phyloP scores from a whole-genome alignment of 1,284 basidiomycete genomes.

The Cystobasidium slooffiae region DNA sequence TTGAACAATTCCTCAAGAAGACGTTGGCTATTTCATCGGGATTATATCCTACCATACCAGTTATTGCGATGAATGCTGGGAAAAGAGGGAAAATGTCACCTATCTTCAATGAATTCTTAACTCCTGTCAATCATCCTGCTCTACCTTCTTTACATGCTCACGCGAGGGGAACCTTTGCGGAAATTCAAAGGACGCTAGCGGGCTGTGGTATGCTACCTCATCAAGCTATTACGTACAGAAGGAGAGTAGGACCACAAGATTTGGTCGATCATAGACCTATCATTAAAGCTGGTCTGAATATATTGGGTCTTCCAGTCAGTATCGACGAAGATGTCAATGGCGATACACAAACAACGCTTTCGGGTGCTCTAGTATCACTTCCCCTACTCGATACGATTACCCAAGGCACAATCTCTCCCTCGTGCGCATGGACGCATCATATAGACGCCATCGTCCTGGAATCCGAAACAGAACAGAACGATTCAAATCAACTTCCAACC shows the following conservation, averaged over 20 bases:
- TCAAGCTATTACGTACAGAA: conserved; percentile 6
- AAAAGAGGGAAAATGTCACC: conserved; percentile 24
- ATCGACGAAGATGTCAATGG: conserved; percentile 19
- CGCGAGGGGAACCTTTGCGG: conserved; percentile 13
- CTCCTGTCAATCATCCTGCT: conserved; percentile 35
- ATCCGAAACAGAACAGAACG: not conserved
- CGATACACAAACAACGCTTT: not conserved
- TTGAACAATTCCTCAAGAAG: conserved; percentile 7
- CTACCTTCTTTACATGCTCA: not conserved
- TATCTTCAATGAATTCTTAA: conserved; percentile 37
- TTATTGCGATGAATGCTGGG: conserved; percentile 34
- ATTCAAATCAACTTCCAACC: not conserved
- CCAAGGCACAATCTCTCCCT: not conserved
- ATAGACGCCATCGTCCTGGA: conserved; percentile 22
- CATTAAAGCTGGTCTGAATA: conserved; percentile 29
- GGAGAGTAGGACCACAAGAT: conserved; percentile 14
- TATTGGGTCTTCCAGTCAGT: conserved; percentile 14
- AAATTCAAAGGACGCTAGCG: conserved; percentile 11
- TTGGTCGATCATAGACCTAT: conserved; percentile 24
- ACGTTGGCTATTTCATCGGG: conserved; percentile 14
- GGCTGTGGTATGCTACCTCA: conserved; percentile 16
- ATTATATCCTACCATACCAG: conserved; percentile 14
- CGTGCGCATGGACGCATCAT: conserved; percentile 25
- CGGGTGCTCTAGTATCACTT: conserved; percentile 13
- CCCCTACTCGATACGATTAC: not conserved